Percentiles rank a stretch among this genome's conserved stretches.
phyloP scores from a whole-genome alignment of 177 flowering plant genomes.

The Vitis hybrid region DNA sequence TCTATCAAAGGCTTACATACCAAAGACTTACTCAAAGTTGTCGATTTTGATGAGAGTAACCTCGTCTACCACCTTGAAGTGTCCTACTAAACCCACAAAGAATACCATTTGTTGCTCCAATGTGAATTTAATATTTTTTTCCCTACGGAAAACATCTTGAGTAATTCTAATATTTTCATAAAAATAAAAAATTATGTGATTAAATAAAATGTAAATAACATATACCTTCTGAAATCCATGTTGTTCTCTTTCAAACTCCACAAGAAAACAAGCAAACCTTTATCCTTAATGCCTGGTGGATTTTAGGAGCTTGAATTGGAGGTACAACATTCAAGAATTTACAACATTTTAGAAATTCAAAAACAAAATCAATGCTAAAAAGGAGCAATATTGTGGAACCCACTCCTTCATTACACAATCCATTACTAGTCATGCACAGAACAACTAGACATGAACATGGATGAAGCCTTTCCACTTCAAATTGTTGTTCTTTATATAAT shows the following conservation, averaged over 20 bases:
- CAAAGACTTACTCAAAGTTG: too few species aligned
- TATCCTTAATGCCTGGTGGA: conserved; percentile 74
- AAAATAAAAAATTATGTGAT: neutral
- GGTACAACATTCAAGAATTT: conserved; percentile 62
- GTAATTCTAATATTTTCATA: neutral
- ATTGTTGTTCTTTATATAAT: too few species aligned
- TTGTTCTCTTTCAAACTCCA: conserved; percentile 91
- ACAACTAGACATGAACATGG: too few species aligned
- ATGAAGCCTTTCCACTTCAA: too few species aligned
- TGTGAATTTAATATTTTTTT: conserved; percentile 88
- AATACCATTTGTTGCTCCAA: conserved; percentile 95
- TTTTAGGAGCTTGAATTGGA: conserved; percentile 83
- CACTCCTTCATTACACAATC: too few species aligned
- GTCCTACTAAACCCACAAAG: conserved; percentile 64
- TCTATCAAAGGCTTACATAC: too few species aligned
- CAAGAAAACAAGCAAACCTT: conserved; percentile 88
- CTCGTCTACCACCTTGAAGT: too few species aligned
- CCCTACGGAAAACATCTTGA: conserved; percentile 40
- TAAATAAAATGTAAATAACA: neutral
- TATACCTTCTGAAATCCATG: conserved; percentile 97
- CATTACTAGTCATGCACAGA: too few species aligned
- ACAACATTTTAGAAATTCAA: too few species aligned
- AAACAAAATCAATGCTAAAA: too few species aligned
- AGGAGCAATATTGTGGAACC: too few species aligned
- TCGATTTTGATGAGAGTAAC: too few species aligned